Base-by-base conservation (phyloP, 306 rosid genomes). In the Castanospermum australe region DNA sequence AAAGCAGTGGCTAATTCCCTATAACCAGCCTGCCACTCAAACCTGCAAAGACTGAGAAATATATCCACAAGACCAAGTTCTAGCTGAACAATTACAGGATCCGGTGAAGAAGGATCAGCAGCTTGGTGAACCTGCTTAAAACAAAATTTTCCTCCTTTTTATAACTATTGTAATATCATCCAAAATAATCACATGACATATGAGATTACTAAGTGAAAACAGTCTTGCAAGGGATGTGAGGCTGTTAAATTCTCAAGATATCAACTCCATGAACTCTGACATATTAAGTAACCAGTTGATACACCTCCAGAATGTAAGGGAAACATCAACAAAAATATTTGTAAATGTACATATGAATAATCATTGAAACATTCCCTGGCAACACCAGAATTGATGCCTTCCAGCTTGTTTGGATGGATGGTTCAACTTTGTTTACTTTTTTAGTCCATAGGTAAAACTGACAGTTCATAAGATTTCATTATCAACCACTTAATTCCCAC, bases 21-120 rank as follows among this genome's bases (percentile, higher is more conserved):
- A 54, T 91, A 92, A 79, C 99, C 99, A 64, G 91, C 84, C 84
- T 94, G 99, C 99, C 99, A 94, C 73, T 94, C 99, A 72, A 94
- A 91, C 65, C 93, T 84, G 82, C 99, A 94, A 54, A 92, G 91
- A 87, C 92, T 84, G 65, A 94, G 80, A 86, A 94, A 94, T 78
- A 92, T 84, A 85, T 94, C 97, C 67, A 92, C 99, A 70, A 94
- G 97, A 82, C 97, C 88, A 86, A 91, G 91, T 85, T 94, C 99
- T 80, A 84, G 87, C 88, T 91, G 87, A 87, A 89, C 84, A 69
- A 86, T 52, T 75, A 79, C 84, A 38, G 90, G 85, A 88, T 91
- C 92, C 6, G 64, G 69, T 54, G 87, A 73, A 55, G 81, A 75
- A 38, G 90, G 64, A 75, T 84, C 84, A 56, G 83, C 81, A 56